These are phyloP conservation scores for Apiospora rasikravindrae DNA, from an alignment of 2,329 filamentous ascomycete genomes.

Conservation along the genomic window DNA sequence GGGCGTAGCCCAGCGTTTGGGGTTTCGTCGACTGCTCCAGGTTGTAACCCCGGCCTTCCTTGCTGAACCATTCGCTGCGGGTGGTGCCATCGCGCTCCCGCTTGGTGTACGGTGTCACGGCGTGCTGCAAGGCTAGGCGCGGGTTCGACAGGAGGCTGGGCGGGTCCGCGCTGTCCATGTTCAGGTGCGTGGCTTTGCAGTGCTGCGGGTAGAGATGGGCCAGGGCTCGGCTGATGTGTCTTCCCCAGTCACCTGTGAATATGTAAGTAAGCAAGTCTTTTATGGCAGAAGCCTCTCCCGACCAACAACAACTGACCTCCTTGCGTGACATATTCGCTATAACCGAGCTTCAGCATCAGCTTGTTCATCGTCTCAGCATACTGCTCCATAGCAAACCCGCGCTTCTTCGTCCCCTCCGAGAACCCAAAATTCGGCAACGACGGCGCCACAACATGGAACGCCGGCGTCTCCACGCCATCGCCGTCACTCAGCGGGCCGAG, in stretches of 20 bases:
- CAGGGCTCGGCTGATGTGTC: constrained; percentile 66
- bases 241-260: constrained; percentile 70
- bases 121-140: constrained; percentile 60
- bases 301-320: constrained; percentile 30
- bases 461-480: constrained; percentile 37
- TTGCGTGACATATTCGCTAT: constrained; percentile 57
- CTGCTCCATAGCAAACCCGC: constrained; percentile 62
- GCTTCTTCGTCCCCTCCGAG: constrained; percentile 47
- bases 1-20: constrained; percentile 72
- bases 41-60: constrained; percentile 64
- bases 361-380: constrained; percentile 70
- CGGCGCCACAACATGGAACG: constrained; percentile 63
- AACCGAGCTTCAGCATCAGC: constrained; percentile 72
- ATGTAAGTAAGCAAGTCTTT: constrained; percentile 27
- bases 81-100: constrained; percentile 57
- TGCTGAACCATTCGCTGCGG: constrained; percentile 61
- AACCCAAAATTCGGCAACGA: constrained; percentile 62
- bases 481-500: constrained; percentile 52
- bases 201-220: constrained; percentile 62
- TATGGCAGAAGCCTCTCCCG: neutral
- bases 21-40: constrained; percentile 69
- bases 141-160: constrained; percentile 60
- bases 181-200: constrained; percentile 66
- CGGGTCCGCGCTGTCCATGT: constrained; percentile 53
- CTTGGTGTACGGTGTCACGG: constrained; percentile 57